Evolutionary conservation across 345 rosid genomes (phyloP), one percentile per base, ranked within the genome.

Genomic region (Cardamine resedifolia): DNA sequence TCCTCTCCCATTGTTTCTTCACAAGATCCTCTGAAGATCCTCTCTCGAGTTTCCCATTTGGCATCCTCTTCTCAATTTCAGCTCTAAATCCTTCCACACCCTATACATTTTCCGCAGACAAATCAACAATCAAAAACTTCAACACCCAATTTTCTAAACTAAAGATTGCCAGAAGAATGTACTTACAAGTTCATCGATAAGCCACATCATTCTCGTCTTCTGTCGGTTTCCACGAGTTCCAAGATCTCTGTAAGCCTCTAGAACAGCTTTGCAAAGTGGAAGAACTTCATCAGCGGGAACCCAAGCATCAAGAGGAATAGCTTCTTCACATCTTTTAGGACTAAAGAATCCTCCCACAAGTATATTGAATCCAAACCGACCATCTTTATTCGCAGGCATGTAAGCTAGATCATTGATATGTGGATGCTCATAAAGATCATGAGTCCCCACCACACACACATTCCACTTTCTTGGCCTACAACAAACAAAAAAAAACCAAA

Each of bases 381-480:
- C 90, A 56, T 87, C 80, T 82, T 85, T 95, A 10, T 60, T 86
- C 0, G 99, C 93, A 38, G 99, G 99, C 89, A 95, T 88, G 83
- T 95, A 95, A 28, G 99, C 97, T 44, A 95, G 80, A 84, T 95
- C 99, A 51, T 95, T 94, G 64, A 94, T 95, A 80, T 89, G 99
- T 33, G 98, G 99, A 81, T 95, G 99, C 81, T 91, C 99, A 51
- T 86, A 95, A 0, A 95, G 96, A 78, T 95, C 97, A 77, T 88
- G 99, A 16, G 96, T 83, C 24, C 99, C 97, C 16, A 91, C 82
- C n/a, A 95, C 89, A 82, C 93, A 87, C 21, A 84, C 97, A 73
- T 95, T 95, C 97, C 97, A 91, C 81, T 94, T 94, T 77, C 96
- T 85, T n/a, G 98, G 97, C 83, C 98, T 93, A 72, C 64, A 73